Conservation (phyloP, 2,329 filamentous ascomycete genomes). For the Periconia sp. region DNA sequence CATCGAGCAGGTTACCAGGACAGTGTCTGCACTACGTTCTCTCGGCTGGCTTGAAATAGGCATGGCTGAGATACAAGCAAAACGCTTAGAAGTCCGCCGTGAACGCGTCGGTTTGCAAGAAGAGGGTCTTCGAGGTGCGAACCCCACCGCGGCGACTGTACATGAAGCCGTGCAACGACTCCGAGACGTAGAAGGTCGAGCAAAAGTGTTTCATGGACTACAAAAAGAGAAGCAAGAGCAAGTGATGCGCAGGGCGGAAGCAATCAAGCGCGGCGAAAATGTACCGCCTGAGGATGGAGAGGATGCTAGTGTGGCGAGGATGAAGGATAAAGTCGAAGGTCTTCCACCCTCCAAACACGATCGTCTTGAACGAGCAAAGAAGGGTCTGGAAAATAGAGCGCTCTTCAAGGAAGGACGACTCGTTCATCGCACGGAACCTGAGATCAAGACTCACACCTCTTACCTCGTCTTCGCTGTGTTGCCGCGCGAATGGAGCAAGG, state of each 20-base stretch:
- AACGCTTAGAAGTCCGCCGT: slow-evolving; percentile 76
- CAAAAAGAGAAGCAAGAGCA: slow-evolving; percentile 46
- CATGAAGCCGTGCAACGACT: slow-evolving; percentile 76
- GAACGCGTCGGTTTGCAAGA: slow-evolving; percentile 75
- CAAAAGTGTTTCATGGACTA: slow-evolving; percentile 62
- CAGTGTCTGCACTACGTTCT: slow-evolving; percentile 76
- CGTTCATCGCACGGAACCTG: slow-evolving; percentile 78
- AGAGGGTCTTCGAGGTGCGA: slow-evolving; percentile 68
- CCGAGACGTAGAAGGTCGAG: slow-evolving; percentile 70
- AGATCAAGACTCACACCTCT: slow-evolving; percentile 95
- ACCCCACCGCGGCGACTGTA: slow-evolving; percentile 71
- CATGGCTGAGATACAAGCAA: slow-evolving; percentile 87
- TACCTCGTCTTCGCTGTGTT: slow-evolving; percentile 92
- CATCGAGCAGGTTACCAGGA: slow-evolving; percentile 91
- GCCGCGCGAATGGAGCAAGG: slow-evolving; percentile 81
- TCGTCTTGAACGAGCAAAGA: slow-evolving; percentile 28
- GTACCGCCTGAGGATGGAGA: slow-evolving; percentile 19
- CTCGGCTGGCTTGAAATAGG: slow-evolving; percentile 89
- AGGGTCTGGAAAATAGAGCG: slow-evolving; percentile 33
- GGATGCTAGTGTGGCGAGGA: slow-evolving; percentile 5
- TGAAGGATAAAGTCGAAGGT: slow-evolving; percentile 21
- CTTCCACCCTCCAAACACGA: slow-evolving; percentile 35
- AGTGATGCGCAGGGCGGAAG: slow-evolving; percentile 46
- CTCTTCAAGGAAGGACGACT: slow-evolving; percentile 74
- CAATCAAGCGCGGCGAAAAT: slow-evolving; percentile 34